Evolutionary conservation across 768 basidiomycete species (phyloP).

Genomic region (Mrakia gelida): DNA sequence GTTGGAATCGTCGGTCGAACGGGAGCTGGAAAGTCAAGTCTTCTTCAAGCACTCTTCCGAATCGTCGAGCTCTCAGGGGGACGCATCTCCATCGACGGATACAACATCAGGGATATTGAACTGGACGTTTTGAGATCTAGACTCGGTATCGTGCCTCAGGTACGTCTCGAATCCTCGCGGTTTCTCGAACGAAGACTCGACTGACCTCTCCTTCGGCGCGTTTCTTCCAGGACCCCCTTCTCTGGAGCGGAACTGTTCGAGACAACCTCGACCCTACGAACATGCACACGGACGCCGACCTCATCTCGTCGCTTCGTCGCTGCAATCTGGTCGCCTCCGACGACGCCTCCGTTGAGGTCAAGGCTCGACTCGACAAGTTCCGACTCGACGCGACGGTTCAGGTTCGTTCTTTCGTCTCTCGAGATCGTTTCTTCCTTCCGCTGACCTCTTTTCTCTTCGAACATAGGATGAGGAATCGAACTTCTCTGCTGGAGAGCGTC

Average conservation of each 20-base stretch:
- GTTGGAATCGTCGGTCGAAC: slow-evolving; percentile 74
- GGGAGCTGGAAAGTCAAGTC: slow-evolving; percentile 74
- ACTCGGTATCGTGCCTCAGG: slow-evolving; percentile 39
- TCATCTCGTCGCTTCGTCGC: slow-evolving; percentile 11
- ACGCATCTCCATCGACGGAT: slow-evolving; percentile 70
- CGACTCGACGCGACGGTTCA: slow-evolving; percentile 26
- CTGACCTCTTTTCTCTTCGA: background rate
- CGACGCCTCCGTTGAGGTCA: slow-evolving; percentile 14
- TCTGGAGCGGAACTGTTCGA: slow-evolving; percentile 61
- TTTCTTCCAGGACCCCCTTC: slow-evolving; percentile 47
- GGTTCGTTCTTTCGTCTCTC: background rate
- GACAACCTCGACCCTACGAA: slow-evolving; percentile 88
- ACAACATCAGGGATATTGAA: slow-evolving; percentile 82
- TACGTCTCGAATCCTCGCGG: no score
- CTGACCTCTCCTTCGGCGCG: no score
- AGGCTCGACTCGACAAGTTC: slow-evolving; percentile 27
- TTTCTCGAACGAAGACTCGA: no score
- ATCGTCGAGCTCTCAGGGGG: slow-evolving; percentile 75
- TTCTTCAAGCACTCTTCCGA: slow-evolving; percentile 68
- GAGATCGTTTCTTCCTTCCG: background rate
- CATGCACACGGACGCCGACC: slow-evolving; percentile 52
- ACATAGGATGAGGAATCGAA: slow-evolving; percentile 26
- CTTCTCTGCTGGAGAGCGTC: slow-evolving; percentile 30
- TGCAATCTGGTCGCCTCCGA: slow-evolving; percentile 18
- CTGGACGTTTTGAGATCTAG: slow-evolving; percentile 56